phyloP scores from a whole-genome alignment of 2,329 filamentous ascomycete genomes.

The Lachnellula hyalina region DNA sequence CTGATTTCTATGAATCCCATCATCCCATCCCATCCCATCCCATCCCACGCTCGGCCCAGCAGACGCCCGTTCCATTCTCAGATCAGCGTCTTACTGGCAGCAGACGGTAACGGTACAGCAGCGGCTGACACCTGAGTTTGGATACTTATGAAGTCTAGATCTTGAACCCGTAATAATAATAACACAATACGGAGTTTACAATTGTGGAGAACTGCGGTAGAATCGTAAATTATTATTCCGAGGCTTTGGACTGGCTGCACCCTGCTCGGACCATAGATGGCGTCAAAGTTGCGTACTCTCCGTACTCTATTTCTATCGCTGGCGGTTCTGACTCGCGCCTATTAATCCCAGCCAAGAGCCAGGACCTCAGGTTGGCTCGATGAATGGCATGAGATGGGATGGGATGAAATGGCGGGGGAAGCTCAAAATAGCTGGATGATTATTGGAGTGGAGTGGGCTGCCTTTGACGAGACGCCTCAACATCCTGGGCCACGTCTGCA shows the following conservation, averaged over 20 bases:
- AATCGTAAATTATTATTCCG: background rate
- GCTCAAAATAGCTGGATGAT: too few species aligned
- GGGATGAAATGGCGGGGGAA: too few species aligned
- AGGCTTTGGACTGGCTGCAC: background rate
- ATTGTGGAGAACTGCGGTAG: background rate
- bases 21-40: background rate
- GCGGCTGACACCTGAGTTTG: background rate
- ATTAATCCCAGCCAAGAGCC: too few species aligned
- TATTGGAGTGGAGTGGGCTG: background rate
- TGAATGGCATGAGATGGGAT: too few species aligned
- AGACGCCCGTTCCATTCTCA: constrained; percentile 9
- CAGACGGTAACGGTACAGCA: background rate
- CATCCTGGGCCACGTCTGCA: background rate
- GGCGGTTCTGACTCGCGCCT: too few species aligned
- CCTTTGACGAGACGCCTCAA: background rate
- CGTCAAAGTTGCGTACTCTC: background rate
- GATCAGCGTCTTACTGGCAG: constrained; percentile 3
- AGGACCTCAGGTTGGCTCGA: too few species aligned
- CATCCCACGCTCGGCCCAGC: background rate
- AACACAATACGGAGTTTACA: too few species aligned
- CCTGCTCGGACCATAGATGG: background rate
- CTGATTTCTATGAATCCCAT: background rate
- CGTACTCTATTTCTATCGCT: background rate
- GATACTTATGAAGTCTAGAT: background rate
- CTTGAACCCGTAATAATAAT: background rate